Evolutionary conservation across 306 rosid genomes (phyloP), one percentile per base, ranked within the genome.

Genomic region (Potentilla sterilis): DNA sequence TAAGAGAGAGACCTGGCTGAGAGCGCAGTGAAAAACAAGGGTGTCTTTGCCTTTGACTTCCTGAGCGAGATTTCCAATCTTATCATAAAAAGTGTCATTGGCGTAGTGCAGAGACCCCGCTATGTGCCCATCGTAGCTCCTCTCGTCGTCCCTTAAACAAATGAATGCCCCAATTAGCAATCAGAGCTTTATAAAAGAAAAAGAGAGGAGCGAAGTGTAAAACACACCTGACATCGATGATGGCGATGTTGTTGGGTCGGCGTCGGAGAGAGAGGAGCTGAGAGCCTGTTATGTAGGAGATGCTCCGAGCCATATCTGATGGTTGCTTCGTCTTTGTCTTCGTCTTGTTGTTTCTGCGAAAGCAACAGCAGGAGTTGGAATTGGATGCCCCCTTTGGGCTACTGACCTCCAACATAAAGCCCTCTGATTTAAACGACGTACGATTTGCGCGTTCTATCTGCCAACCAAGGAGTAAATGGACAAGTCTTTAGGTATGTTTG

Each of bases 11-110:
- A 89, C 92, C 90, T 87, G 96, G 79, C 95, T 89, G 5, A 92
- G 87, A 81, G 96, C 96, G 78, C 97, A 94, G 86, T 88, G 96
- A 70, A 91, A 94, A 55, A 94, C 97, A 21, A 92, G 87, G 74
- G 96, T 94, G 71, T 94, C 97, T 81, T 90, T 92, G 68, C 88
- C 97, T 55, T 86, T 80, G 73, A 90, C 92, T 41, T 89, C 78
- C 9, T 83, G 88, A 76, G 86, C 2, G 24, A 91, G 97, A 72
- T 86, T 82, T 2, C 92, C 55, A 12, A 91, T 83, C 81, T 85
- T 85, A 22, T 86, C 88, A 47, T 85, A 79, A 88, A 91, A 91
- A 81, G 82, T 28, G 58, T 81, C 82, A 77, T 87, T 91, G 3
- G 97, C 87, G 70, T 75, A 89, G 80, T 91, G 97, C 75, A 91